phyloP scores from a whole-genome alignment of 2,329 filamentous ascomycete genomes.

The Westerdykella aurantiaca region DNA sequence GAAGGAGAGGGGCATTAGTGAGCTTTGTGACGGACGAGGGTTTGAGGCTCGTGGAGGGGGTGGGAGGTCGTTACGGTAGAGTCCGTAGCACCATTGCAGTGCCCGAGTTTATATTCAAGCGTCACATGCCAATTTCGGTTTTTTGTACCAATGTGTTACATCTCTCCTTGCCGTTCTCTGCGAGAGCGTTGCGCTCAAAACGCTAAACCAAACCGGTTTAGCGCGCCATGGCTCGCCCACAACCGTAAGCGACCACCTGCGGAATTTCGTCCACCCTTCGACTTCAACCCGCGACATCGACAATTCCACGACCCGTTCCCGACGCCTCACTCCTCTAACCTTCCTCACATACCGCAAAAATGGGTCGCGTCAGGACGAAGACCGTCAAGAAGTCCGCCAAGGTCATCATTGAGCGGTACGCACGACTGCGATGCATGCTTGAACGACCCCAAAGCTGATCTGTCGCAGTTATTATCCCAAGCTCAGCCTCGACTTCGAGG shows the following conservation, averaged over 20 bases:
- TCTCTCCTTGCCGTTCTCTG: too few species aligned
- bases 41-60: not conserved
- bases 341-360: constrained; percentile 36
- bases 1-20: constrained; percentile 1
- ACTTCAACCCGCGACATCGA: not conserved
- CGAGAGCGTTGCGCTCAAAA: not conserved
- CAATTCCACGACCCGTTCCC: not conserved
- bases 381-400: constrained; percentile 84
- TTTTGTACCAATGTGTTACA: not conserved
- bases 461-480: constrained; percentile 59
- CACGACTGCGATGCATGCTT: not conserved
- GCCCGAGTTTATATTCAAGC: not conserved
- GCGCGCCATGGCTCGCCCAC: not conserved
- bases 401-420: constrained; percentile 84
- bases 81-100: too few species aligned
- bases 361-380: constrained; percentile 56
- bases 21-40: not conserved
- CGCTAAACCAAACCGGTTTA: not conserved
- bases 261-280: not conserved
- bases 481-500: constrained; percentile 99
- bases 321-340: constrained; percentile 13
- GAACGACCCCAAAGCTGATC: not conserved
- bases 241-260: constrained; percentile 1
- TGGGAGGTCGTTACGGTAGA: too few species aligned
- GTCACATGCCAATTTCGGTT: not conserved